Evolutionary conservation across 2,329 filamentous ascomycete genomes (phyloP).

Genomic region (Trichoderma hamatum): DNA sequence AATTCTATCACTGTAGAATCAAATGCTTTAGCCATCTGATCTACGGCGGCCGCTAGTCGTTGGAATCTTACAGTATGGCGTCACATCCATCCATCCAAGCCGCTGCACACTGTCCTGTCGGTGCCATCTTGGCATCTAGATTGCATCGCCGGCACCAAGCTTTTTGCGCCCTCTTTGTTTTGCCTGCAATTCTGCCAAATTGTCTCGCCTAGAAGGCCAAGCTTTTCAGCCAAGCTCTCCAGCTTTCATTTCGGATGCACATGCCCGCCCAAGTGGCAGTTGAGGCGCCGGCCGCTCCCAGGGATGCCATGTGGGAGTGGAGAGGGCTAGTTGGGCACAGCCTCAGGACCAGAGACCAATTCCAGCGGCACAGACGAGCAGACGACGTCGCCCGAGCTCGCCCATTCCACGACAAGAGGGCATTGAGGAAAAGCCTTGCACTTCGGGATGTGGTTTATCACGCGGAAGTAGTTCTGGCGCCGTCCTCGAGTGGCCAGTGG

Average conservation of each 20-base stretch:
- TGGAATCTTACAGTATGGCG: background rate
- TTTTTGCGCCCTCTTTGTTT: too few relatives aligned
- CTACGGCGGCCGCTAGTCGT: background rate
- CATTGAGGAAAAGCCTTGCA: background rate
- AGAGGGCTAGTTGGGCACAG: background rate
- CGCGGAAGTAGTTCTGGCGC: slow-evolving; percentile 21
- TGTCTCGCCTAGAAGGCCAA: slow-evolving; percentile 4
- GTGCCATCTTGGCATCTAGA: background rate
- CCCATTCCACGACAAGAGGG: background rate
- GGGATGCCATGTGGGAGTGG: slow-evolving; percentile 25
- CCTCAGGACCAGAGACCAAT: background rate
- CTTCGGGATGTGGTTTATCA: background rate
- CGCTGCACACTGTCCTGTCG: background rate
- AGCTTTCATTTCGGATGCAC: background rate
- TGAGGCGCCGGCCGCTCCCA: slow-evolving; percentile 7
- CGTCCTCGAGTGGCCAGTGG: background rate
- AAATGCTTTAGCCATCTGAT: background rate
- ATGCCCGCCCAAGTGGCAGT: slow-evolving; percentile 15
- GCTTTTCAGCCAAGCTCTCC: slow-evolving; percentile 12
- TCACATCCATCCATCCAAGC: background rate
- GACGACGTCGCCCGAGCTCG: background rate
- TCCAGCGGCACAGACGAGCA: background rate
- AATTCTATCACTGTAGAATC: background rate
- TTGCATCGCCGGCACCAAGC: background rate
- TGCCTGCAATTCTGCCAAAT: background rate